Conservation (phyloP, 768 basidiomycete genomes). For the Leucogyrophana mollusca region DNA sequence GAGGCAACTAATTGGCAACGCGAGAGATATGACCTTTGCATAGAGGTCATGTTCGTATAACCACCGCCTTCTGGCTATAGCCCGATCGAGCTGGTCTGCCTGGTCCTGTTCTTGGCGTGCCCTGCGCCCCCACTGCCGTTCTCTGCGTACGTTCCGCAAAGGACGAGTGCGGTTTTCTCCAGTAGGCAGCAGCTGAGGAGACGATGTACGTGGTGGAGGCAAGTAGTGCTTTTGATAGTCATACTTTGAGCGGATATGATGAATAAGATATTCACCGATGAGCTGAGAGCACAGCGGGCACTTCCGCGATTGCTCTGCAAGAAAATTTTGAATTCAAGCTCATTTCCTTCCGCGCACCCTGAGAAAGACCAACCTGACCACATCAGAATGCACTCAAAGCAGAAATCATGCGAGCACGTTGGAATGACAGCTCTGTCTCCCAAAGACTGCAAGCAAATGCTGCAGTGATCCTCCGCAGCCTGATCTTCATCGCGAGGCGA, state of each 20-base stretch:
- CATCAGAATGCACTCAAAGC: conserved; percentile 84
- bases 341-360: neutral
- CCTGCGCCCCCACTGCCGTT: conserved; percentile 57
- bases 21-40: conserved; percentile 64
- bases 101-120: conserved; percentile 51
- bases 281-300: conserved; percentile 74
- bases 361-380: conserved; percentile 69
- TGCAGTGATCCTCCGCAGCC: conserved; percentile 55
- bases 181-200: conserved; percentile 31
- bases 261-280: conserved; percentile 75
- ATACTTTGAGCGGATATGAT: conserved; percentile 71
- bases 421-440: conserved; percentile 81
- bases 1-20: neutral
- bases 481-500: conserved; percentile 1
- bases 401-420: conserved; percentile 88
- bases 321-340: neutral
- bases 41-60: conserved; percentile 79
- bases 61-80: conserved; percentile 73
- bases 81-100: conserved; percentile 70
- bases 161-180: conserved; percentile 24
- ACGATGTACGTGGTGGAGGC: conserved; percentile 57
- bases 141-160: conserved; percentile 32
- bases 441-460: conserved; percentile 81
- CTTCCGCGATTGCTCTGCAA: conserved; percentile 68
- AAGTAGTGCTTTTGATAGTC: conserved; percentile 84